Conservation (phyloP, 306 rosid genomes). For the Inga laurina region DNA sequence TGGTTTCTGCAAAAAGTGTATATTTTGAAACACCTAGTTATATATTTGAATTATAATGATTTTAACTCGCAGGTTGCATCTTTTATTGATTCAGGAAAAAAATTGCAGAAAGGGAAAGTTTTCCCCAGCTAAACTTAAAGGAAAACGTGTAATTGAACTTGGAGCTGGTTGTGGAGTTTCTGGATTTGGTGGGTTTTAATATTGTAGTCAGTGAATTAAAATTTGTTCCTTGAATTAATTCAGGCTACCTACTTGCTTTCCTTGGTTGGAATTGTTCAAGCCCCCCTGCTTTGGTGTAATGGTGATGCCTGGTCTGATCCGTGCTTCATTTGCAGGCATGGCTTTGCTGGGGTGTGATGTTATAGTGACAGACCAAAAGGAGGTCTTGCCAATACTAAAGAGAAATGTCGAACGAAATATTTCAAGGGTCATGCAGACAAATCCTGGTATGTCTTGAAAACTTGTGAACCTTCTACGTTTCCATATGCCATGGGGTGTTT, state of each 20-base stretch:
- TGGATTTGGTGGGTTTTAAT: slow-evolving; percentile 70
- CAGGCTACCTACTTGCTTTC: background rate
- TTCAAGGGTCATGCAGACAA: slow-evolving; percentile 75
- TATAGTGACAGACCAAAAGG: slow-evolving; percentile 80
- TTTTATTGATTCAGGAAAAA: slow-evolving; percentile 57
- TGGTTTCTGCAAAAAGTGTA: slow-evolving; percentile 1
- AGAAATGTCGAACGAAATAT: slow-evolving; percentile 90
- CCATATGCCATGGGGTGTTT: slow-evolving; percentile 1
- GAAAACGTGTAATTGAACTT: slow-evolving; percentile 90
- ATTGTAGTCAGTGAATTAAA: background rate
- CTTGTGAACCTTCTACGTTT: background rate
- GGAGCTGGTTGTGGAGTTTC: slow-evolving; percentile 99
- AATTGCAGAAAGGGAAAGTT: slow-evolving; percentile 91
- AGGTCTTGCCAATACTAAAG: slow-evolving; percentile 75
- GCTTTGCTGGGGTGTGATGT: slow-evolving; percentile 93
- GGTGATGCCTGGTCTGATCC: slow-evolving; percentile 32
- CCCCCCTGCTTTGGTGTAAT: slow-evolving; percentile 6
- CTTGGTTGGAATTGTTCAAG: slow-evolving; percentile 23
- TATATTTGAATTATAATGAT: slow-evolving; percentile 1
- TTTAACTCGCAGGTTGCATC: slow-evolving; percentile 1
- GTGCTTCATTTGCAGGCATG: slow-evolving; percentile 67
- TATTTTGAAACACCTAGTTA: background rate
- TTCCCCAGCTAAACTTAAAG: slow-evolving; percentile 82
- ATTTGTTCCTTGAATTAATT: slow-evolving; percentile 14
- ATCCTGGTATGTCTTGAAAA: slow-evolving; percentile 54